These are phyloP conservation scores for Anisodus tanguticus DNA, from an alignment of 257 asterid genomes.

Conservation along the genomic window DNA sequence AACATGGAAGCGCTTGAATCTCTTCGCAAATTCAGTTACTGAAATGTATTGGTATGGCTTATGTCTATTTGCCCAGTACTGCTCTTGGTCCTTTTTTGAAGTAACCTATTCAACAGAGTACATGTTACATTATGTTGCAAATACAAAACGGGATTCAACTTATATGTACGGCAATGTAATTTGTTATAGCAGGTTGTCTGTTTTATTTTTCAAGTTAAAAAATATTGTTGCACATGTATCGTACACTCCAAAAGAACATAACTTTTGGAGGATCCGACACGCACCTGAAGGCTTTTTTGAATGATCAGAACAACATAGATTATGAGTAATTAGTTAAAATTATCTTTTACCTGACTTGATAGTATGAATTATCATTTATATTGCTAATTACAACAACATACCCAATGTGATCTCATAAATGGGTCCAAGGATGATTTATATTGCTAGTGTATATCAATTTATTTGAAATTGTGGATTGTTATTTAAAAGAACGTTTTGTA, in stretches of 20 bases:
- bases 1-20: constrained; percentile 56
- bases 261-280: too few species aligned
- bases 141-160: not conserved
- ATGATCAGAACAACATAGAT: not conserved
- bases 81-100: constrained; percentile 74
- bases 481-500: not conserved
- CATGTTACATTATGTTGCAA: not conserved
- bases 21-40: constrained; percentile 54
- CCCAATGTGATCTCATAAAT: too few species aligned
- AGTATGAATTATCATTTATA: too few species aligned
- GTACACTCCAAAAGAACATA: too few species aligned
- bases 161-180: not conserved
- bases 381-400: too few species aligned
- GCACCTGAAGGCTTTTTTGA: not conserved
- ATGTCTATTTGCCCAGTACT: constrained; percentile 58
- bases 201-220: not conserved
- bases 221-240: too few species aligned
- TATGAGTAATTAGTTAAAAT: not conserved
- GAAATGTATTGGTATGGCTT: constrained; percentile 49
- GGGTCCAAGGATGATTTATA: too few species aligned
- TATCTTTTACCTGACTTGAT: too few species aligned
- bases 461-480: too few species aligned
- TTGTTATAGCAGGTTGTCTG: not conserved
- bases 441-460: too few species aligned
- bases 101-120: constrained; percentile 52